Evolutionary conservation across 2,329 filamentous ascomycete genomes (phyloP), one percentile per base, ranked within the genome.

Genomic region (Allantophomopsis cytisporea): DNA sequence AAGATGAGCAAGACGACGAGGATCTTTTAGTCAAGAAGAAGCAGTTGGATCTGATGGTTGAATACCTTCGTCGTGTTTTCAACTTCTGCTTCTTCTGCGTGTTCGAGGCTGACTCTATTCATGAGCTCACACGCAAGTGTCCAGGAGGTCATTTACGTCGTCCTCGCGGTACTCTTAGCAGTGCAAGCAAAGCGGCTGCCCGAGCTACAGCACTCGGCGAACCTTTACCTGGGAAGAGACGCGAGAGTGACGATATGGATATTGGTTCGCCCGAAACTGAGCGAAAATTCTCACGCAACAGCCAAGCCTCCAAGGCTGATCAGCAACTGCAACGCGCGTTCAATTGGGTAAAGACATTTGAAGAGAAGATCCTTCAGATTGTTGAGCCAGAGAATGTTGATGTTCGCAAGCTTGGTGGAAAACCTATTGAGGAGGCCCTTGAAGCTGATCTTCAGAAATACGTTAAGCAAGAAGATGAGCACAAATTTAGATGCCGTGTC

Each of bases 71-170:
- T 39, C 80, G 91, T 13, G 91, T 98, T 39, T 94, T 93, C 70
- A 95, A 91, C 62, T 96, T 98, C 64, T 98, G 91, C 66, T 95
- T 98, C 68, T 98, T 96, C 66, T 98, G 91, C 58, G 93, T 98
- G 5, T 96, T 98, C 50, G 91, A 98, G 62, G 91, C 87, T 54
- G 91, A 98, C 59, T 96, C 89, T 0, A 80, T 96, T 16, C 91
- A 98, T 54, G 91, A 98, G 62, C 69, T 98, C 48, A 88, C 85
- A 32, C 79, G 91, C 43, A 96, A 98, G 62, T 98, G 91, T 52
- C 87, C 91, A 18, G 91, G 91, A 33, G 91, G 91, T n/a, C 91
- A 98, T 66, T 76, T 98, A 45, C 85, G 91, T 45, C 80, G 91
- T 37, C 91, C 91, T 31, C 75, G 88, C 41, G 83, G 83, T 52